Evolutionary conservation across 1,139 yeast species (phyloP).

Genomic region (Kurtzmaniella quercitrusa): DNA sequence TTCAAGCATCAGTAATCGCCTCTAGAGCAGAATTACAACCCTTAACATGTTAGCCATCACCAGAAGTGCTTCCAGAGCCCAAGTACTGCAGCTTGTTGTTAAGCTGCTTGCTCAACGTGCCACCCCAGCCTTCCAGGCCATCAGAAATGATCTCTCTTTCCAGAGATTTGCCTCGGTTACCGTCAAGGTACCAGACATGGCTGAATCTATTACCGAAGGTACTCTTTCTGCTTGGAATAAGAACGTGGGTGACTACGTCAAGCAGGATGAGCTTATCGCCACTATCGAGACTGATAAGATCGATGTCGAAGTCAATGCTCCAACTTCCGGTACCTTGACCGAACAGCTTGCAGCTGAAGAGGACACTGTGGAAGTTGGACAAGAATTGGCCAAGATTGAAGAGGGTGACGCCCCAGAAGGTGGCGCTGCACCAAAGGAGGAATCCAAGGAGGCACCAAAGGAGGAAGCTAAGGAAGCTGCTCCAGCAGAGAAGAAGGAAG

Average conservation of each 20-base stretch:
- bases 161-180: constrained; percentile 40
- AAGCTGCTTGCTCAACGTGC: constrained; percentile 6
- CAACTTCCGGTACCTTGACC: constrained; percentile 84
- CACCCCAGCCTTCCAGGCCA: constrained; percentile 4
- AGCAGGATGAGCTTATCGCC: constrained; percentile 86
- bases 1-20: background rate
- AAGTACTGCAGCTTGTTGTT: constrained; percentile 4
- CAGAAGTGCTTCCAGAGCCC: constrained; percentile 5
- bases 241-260: constrained; percentile 85
- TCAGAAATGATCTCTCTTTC: constrained; percentile 10
- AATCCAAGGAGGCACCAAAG: constrained; percentile 16
- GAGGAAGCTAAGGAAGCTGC: constrained; percentile 20
- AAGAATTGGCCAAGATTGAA: constrained; percentile 84
- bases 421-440: constrained; percentile 37
- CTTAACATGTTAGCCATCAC: constrained; percentile 6
- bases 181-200: constrained; percentile 97
- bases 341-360: constrained; percentile 82
- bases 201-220: constrained; percentile 98
- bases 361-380: constrained; percentile 95
- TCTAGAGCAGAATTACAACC: background rate
- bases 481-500: constrained; percentile 22
- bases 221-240: constrained; percentile 77
- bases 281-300: constrained; percentile 98
- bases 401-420: constrained; percentile 83
- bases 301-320: constrained; percentile 95